Base-by-base conservation (phyloP, 495 filamentous ascomycete species). In the Penicillium flavigenum region DNA sequence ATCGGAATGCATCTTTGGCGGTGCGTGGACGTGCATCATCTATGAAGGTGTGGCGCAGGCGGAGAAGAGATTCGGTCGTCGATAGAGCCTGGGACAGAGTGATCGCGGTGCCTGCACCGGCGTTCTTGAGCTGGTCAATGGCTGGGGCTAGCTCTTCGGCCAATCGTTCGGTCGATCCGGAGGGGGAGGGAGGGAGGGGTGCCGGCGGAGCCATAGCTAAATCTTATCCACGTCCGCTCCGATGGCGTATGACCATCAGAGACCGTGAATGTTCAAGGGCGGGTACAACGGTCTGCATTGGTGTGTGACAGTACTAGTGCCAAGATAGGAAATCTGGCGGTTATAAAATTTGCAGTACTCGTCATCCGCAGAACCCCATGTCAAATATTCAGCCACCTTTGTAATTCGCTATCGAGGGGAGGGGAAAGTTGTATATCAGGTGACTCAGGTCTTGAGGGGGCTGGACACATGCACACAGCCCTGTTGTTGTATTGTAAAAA, bases 1-100 rank as follows among this genome's bases (percentile, higher is more conserved):
- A 85, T 57, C 93, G 87, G 72, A 98, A 97, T 49, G 86, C 83
- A 75, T 96, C 92, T 75, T 88, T 83, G 17, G 76, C 72, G 46
- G 77, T 74, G 38, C 69, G 67, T 17, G 74, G 73, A 20, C 66
- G 66, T 45, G 74, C 70, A 54, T 68, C 72, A 27, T 85, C 82
- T 52, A 85, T 79, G 32, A 86, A 75, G 12, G 79, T 74, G 65
- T 86, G 83, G 48, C 83, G 81, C 44, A 86, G 71, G 10, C 72
- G 69, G 31, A 76, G 71, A 53, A 78, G 60, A 41, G 70, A 66
- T 53, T 77, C 72, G 42, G 74, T 77, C 16, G 72, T 70, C 24
- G 69, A 57, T 31, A 68, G 67, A 45, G 70, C 67, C 34, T 68
- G 56, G 1, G 75, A 44, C 5, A 69, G 54, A 8, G 65, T 57